Conservation (phyloP, 106 monocot genomes). For the Gastrodia elata region DNA sequence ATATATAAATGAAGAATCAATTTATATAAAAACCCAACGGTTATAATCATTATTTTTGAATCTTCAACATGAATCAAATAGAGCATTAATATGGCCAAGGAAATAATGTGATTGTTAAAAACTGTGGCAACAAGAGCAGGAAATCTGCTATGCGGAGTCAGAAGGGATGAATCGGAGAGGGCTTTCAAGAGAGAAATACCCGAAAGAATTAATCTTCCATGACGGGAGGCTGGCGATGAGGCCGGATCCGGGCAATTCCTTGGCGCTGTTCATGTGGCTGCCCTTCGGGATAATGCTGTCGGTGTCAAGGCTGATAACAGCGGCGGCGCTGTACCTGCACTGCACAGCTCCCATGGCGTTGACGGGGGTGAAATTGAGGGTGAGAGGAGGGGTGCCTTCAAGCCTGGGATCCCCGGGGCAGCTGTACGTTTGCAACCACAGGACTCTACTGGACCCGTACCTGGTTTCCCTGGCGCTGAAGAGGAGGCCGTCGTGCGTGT, state of each 20-base stretch:
- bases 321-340: conserved; percentile 13
- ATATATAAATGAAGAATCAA: too few species aligned
- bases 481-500: conserved; percentile 33
- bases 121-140: conserved; percentile 14
- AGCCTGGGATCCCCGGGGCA: background rate
- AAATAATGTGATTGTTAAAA: too few species aligned
- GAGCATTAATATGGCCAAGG: too few species aligned
- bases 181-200: conserved; percentile 26
- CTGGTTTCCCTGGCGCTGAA: conserved; percentile 21
- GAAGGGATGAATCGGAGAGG: conserved; percentile 24
- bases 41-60: too few species aligned
- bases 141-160: conserved; percentile 17
- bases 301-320: conserved; percentile 7
- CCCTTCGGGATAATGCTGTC: conserved; percentile 25
- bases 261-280: conserved; percentile 30
- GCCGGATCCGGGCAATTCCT: conserved; percentile 21
- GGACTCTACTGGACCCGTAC: conserved; percentile 64
- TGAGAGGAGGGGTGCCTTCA: background rate
- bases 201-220: conserved; percentile 42
- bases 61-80: too few species aligned
- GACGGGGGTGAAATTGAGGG: conserved; percentile 10
- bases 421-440: conserved; percentile 67
- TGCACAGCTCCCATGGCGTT: conserved; percentile 12
- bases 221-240: conserved; percentile 42
- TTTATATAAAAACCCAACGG: too few species aligned